phyloP scores from a whole-genome alignment of 192 early-diverging fungal genomes.

The Globomyces pollinis-pini region DNA sequence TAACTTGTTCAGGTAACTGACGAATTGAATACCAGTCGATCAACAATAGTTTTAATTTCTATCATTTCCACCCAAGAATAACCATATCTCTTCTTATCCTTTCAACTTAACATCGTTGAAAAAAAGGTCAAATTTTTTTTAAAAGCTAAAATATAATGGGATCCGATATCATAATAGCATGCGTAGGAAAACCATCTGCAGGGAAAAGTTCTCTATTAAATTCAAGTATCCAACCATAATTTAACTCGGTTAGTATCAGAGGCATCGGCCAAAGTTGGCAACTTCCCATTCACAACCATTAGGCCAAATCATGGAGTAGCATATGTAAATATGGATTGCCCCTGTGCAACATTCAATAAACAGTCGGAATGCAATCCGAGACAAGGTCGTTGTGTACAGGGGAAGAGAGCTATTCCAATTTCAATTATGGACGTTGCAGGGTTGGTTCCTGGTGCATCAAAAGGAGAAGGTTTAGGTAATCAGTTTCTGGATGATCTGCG shows the following conservation, averaged over 20 bases:
- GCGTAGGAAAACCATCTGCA: constrained; percentile 65
- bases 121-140: too few species aligned
- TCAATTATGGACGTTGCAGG: constrained; percentile 76
- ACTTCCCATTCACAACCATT: constrained; percentile 82
- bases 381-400: constrained; percentile 62
- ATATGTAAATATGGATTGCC: constrained; percentile 66
- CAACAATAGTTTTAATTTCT: too few species aligned
- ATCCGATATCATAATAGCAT: constrained; percentile 50
- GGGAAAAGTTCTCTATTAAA: constrained; percentile 80
- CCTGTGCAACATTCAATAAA: constrained; percentile 52
- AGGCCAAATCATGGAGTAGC: constrained; percentile 73
- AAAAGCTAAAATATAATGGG: constrained; percentile 3
- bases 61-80: too few species aligned
- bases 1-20: too few species aligned
- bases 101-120: too few species aligned
- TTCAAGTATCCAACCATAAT: constrained; percentile 21
- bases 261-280: constrained; percentile 76
- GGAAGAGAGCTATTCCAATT: constrained; percentile 59
- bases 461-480: constrained; percentile 68
- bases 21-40: too few species aligned
- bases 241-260: constrained; percentile 55
- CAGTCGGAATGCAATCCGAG: constrained; percentile 56
- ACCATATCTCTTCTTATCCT: background rate
- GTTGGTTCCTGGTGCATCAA: constrained; percentile 72
- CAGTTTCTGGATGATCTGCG: constrained; percentile 76